phyloP scores from a whole-genome alignment of 2,329 filamentous ascomycete species.

The Tolypocladium inflatum region DNA sequence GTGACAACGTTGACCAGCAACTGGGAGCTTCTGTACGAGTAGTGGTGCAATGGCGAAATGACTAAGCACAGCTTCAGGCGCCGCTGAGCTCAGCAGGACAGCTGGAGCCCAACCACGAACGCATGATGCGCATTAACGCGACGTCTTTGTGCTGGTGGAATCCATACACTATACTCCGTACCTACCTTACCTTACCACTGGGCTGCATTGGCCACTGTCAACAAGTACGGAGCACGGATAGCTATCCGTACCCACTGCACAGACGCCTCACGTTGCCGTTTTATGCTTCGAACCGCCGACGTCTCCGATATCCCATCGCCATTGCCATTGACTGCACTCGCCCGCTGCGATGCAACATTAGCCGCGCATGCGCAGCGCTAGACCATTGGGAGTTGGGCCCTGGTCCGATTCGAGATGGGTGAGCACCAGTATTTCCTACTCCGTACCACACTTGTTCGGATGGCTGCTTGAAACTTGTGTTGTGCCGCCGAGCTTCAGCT shows the following conservation, averaged over 20 bases:
- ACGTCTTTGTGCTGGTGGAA: background rate
- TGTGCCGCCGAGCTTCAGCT: background rate
- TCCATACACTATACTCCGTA: too few relatives aligned
- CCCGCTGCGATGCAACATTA: conserved; percentile 4
- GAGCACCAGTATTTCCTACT: conserved; percentile 6
- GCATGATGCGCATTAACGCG: background rate
- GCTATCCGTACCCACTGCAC: background rate
- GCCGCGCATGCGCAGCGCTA: conserved; percentile 9
- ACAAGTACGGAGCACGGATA: background rate
- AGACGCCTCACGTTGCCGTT: background rate
- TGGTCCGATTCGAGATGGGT: conserved; percentile 16
- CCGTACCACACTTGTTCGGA: background rate
- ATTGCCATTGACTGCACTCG: background rate
- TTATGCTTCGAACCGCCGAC: background rate
- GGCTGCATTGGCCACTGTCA: too few relatives aligned
- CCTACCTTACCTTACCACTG: background rate
- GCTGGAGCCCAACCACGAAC: background rate
- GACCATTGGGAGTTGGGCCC: conserved; percentile 10
- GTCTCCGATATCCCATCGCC: background rate
- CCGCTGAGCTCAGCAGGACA: background rate
- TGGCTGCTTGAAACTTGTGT: background rate
- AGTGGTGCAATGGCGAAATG: background rate
- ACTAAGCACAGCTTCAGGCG: background rate
- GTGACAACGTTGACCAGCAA: too few relatives aligned
- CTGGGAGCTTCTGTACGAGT: too few relatives aligned